These are phyloP conservation scores for Ustulina deusta DNA, from an alignment of 2,329 filamentous ascomycete genomes.

Conservation along the genomic window DNA sequence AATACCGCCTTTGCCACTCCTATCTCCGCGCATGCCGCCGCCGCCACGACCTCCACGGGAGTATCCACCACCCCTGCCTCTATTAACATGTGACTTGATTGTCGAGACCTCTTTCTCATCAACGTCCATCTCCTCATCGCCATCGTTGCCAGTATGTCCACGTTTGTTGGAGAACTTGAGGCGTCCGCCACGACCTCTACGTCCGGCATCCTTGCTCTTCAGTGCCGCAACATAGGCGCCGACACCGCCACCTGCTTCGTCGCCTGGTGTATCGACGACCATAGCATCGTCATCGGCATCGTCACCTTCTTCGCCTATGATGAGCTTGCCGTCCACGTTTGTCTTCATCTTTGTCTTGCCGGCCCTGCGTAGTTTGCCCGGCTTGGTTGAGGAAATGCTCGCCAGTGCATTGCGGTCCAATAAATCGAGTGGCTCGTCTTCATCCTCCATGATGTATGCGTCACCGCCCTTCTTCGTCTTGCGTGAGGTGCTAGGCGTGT, in stretches of 20 bases:
- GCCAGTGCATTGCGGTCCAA: slow-evolving; percentile 89
- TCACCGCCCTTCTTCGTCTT: slow-evolving; percentile 71
- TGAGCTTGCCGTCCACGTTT: slow-evolving; percentile 83
- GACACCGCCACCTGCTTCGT: slow-evolving; percentile 67
- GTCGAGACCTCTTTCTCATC: slow-evolving; percentile 62
- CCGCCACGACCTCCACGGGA: slow-evolving; percentile 44
- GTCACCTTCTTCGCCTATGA: slow-evolving; percentile 72
- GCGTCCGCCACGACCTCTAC: slow-evolving; percentile 73
- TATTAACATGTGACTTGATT: slow-evolving; percentile 63
- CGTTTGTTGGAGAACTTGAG: slow-evolving; percentile 78
- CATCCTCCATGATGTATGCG: slow-evolving; percentile 92
- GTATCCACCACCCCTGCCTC: slow-evolving; percentile 46
- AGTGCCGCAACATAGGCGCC: slow-evolving; percentile 78
- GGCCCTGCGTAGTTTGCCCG: slow-evolving; percentile 70
- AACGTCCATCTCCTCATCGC: slow-evolving; percentile 66
- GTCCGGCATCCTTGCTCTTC: slow-evolving; percentile 73
- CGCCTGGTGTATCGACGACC: slow-evolving; percentile 67
- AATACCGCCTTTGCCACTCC: slow-evolving; percentile 54
- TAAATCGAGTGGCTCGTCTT: slow-evolving; percentile 94
- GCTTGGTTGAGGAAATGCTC: slow-evolving; percentile 92
- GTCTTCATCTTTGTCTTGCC: slow-evolving; percentile 71
- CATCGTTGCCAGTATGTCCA: slow-evolving; percentile 61
- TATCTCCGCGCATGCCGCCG: slow-evolving; percentile 46
- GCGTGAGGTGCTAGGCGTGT: slow-evolving; percentile 59
- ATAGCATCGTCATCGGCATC: slow-evolving; percentile 66